Evolutionary conservation across 2,329 filamentous ascomycete species (phyloP).

Genomic region (Cladosporium sp.): DNA sequence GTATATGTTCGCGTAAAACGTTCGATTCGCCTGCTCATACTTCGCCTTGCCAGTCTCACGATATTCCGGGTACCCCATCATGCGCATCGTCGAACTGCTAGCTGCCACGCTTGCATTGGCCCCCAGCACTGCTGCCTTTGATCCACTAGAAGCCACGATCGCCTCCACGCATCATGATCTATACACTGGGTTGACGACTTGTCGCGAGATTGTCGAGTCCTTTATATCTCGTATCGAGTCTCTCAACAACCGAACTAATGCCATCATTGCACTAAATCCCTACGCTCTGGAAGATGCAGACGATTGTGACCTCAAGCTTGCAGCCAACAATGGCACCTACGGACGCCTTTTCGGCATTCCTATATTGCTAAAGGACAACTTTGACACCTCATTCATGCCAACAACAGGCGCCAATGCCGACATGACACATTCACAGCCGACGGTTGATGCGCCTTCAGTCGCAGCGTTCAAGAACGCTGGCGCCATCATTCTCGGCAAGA

Average conservation of each 20-base stretch:
- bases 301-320: constrained; percentile 42
- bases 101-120: neutral
- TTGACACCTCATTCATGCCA: constrained; percentile 48
- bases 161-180: constrained; percentile 51
- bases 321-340: constrained; percentile 41
- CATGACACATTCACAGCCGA: constrained; percentile 43
- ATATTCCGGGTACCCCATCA: neutral
- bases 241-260: constrained; percentile 52
- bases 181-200: constrained; percentile 47
- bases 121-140: constrained; percentile 30
- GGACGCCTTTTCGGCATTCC: constrained; percentile 56
- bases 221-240: constrained; percentile 53
- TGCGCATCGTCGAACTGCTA: neutral
- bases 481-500: constrained; percentile 29
- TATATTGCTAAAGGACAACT: constrained; percentile 60
- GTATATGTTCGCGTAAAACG: neutral
- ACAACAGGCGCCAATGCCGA: constrained; percentile 52
- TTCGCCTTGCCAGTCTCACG: too few relatives aligned
- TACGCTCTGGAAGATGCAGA: constrained; percentile 45
- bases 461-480: constrained; percentile 27
- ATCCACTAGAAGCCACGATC: constrained; percentile 54
- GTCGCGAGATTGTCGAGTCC: constrained; percentile 47
- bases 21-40: too few relatives aligned
- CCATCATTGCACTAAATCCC: constrained; percentile 50
- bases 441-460: constrained; percentile 28